phyloP scores from a whole-genome alignment of 257 asterid species.

The Lithospermum erythrorhizon region DNA sequence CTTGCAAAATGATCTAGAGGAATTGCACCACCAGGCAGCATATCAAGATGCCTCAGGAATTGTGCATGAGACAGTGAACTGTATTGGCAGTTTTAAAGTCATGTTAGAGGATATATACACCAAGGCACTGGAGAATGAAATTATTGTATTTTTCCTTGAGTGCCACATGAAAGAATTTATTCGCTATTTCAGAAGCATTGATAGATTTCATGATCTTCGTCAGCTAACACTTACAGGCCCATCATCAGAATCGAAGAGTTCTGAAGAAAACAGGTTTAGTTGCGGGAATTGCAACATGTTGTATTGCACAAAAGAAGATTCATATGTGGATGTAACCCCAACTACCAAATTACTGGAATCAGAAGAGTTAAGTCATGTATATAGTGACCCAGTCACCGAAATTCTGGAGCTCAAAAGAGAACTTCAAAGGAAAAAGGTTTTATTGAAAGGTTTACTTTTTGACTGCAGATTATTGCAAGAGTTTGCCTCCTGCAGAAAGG shows the following conservation, averaged over 20 bases:
- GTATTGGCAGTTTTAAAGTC: constrained; percentile 36
- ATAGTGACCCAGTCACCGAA: constrained; percentile 24
- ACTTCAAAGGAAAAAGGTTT: constrained; percentile 47
- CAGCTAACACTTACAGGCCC: constrained; percentile 21
- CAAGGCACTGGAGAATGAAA: constrained; percentile 34
- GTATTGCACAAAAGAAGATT: constrained; percentile 14
- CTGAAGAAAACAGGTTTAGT: constrained; percentile 12
- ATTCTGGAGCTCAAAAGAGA: constrained; percentile 45
- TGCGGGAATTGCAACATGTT: constrained; percentile 13
- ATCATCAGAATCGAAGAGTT: constrained; percentile 12
- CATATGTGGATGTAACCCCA: constrained; percentile 18
- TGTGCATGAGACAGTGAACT: constrained; percentile 33
- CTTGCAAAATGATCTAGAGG: constrained; percentile 41
- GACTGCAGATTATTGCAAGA: constrained; percentile 89
- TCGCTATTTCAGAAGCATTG: constrained; percentile 18
- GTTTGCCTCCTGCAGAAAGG: constrained; percentile 61
- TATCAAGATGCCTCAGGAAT: constrained; percentile 30
- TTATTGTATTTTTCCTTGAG: constrained; percentile 34
- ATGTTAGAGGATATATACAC: constrained; percentile 37
- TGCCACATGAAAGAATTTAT: constrained; percentile 30
- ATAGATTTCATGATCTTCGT: constrained; percentile 11
- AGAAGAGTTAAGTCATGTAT: constrained; percentile 18
- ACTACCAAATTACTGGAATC: constrained; percentile 15
- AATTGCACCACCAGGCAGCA: constrained; percentile 28
- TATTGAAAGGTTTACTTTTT: constrained; percentile 70